These are phyloP conservation scores for Chaetomidium leptoderma DNA, from an alignment of 495 filamentous ascomycete species.

Conservation along the genomic window DNA sequence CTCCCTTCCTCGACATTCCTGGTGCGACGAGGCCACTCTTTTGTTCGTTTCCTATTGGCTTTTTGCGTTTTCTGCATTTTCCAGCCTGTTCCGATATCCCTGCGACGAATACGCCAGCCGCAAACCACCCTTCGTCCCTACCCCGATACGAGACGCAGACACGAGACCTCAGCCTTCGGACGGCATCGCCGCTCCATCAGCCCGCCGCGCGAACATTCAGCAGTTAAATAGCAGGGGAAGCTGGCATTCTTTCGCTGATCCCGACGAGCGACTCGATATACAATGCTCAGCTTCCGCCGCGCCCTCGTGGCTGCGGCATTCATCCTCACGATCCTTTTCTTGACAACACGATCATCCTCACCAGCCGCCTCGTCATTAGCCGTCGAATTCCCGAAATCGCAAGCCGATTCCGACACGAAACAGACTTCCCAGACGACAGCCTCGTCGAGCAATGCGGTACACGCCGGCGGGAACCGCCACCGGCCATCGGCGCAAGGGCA, in stretches of 20 bases:
- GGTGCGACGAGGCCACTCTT: background rate
- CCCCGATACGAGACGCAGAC: background rate
- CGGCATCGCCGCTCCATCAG: background rate
- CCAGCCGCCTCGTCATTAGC: slow-evolving; percentile 23
- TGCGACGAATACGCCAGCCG: background rate
- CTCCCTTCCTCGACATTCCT: background rate
- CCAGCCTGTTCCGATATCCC: background rate
- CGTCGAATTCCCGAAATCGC: slow-evolving; percentile 27
- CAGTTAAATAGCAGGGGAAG: background rate
- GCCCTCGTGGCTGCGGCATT: slow-evolving; percentile 63
- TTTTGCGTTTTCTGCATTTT: background rate
- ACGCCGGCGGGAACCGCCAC: slow-evolving; percentile 22
- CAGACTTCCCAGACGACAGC: slow-evolving; percentile 25
- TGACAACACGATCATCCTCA: slow-evolving; percentile 57
- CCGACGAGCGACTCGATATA: slow-evolving; percentile 13
- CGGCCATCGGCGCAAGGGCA: slow-evolving; percentile 32
- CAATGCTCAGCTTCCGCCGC: slow-evolving; percentile 64
- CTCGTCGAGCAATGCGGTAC: slow-evolving; percentile 15
- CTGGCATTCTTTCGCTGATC: slow-evolving; percentile 9
- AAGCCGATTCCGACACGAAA: slow-evolving; percentile 19
- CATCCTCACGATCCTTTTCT: slow-evolving; percentile 64
- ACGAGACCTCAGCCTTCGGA: background rate
- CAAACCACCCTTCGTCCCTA: background rate
- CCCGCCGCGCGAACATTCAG: background rate
- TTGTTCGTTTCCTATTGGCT: background rate